Conservation (phyloP, 306 rosid species). For the Quercus cerris region DNA sequence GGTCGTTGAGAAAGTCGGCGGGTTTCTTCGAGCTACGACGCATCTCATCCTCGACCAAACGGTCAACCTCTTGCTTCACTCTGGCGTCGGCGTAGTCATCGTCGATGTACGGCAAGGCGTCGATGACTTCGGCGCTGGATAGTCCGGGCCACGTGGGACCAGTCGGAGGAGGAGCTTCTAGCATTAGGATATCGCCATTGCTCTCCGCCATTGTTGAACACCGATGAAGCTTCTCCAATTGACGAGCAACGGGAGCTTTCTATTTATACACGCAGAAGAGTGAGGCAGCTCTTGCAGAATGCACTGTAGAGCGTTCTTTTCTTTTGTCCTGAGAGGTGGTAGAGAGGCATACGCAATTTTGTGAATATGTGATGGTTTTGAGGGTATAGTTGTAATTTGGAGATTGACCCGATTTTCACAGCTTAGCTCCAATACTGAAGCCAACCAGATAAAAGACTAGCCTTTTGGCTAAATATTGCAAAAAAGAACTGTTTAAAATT, state of each 20-base stretch:
- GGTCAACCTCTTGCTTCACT: conserved; percentile 83
- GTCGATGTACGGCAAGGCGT: conserved; percentile 93
- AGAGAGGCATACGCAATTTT: too few relatives aligned
- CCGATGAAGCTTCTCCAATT: too few relatives aligned
- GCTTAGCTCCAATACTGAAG: too few relatives aligned
- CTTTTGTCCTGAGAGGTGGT: too few relatives aligned
- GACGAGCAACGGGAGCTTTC: too few relatives aligned
- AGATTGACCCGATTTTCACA: too few relatives aligned
- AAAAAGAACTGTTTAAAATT: too few relatives aligned
- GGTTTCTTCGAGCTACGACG: conserved; percentile 86
- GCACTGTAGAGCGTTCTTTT: too few relatives aligned
- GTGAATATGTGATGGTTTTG: neutral
- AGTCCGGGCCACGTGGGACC: conserved; percentile 37
- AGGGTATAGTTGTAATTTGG: neutral
- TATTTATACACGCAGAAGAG: too few relatives aligned
- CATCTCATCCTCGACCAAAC: conserved; percentile 87
- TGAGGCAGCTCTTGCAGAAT: too few relatives aligned
- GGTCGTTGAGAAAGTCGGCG: conserved; percentile 83
- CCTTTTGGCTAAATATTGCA: too few relatives aligned
- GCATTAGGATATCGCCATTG: conserved; percentile 59
- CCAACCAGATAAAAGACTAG: too few relatives aligned
- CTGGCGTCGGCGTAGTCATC: conserved; percentile 69
- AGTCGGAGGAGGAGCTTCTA: conserved; percentile 70
- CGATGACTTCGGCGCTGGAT: conserved; percentile 63
- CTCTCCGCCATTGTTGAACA: conserved; percentile 37